Conservation (phyloP, 106 monocot genomes). For the Allium fistulosum region DNA sequence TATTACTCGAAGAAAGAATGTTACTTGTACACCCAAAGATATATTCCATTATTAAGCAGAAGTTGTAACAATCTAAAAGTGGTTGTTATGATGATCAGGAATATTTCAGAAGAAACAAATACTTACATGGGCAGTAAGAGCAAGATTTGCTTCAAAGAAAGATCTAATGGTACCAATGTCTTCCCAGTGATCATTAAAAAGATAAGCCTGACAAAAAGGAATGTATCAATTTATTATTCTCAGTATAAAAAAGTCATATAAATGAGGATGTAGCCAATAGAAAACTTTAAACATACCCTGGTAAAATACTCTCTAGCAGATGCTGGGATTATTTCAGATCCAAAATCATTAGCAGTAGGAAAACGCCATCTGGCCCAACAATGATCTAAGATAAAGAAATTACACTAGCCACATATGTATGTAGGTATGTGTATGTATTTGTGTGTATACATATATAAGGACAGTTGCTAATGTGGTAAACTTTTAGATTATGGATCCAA, state of each 20-base stretch:
- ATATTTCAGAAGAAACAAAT: not conserved
- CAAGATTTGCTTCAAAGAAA: slow-evolving; percentile 92
- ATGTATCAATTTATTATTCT: no score
- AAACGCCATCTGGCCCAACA: slow-evolving; percentile 90
- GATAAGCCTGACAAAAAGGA: slow-evolving; percentile 45
- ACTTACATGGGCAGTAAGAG: slow-evolving; percentile 72
- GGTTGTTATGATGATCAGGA: no score
- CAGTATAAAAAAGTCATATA: not conserved
- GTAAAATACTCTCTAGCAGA: slow-evolving; percentile 66
- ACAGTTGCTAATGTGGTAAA: no score
- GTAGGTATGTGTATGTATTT: no score
- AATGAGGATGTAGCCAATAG: not conserved
- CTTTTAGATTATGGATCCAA: no score
- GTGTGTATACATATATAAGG: no score
- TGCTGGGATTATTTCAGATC: slow-evolving; percentile 96
- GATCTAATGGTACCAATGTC: slow-evolving; percentile 90
- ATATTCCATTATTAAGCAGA: no score
- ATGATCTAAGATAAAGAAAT: slow-evolving; percentile 13
- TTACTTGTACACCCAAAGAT: no score
- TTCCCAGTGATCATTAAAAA: slow-evolving; percentile 97
- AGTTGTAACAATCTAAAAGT: no score
- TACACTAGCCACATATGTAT: no score
- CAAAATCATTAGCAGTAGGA: slow-evolving; percentile 96
- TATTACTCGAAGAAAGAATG: no score
- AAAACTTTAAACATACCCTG: slow-evolving; percentile 36